phyloP scores from a whole-genome alignment of 1,284 basidiomycete species.

The Apiotrichum gamsii region DNA sequence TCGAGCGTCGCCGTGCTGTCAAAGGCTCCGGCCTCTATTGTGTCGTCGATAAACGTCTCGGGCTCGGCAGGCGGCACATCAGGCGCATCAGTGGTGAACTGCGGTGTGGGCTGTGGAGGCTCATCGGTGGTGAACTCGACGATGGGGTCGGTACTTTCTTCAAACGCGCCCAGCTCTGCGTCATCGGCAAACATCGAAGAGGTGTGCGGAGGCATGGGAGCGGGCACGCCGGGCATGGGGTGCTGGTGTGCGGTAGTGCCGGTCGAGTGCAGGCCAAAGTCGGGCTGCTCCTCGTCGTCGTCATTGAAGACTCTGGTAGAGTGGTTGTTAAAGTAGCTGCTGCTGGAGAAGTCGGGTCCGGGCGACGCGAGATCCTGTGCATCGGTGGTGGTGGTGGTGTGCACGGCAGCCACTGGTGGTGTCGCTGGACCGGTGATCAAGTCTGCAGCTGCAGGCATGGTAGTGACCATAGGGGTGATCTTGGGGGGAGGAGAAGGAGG shows the following conservation, averaged over 20 bases:
- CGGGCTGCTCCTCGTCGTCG: slow-evolving; percentile 7
- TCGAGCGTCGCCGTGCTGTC: slow-evolving; percentile 9
- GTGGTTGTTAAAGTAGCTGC: too few species aligned
- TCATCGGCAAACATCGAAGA: slow-evolving; percentile 8
- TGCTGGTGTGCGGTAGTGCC: neutral
- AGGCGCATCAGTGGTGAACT: neutral
- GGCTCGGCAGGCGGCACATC: neutral
- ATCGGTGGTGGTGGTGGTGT: too few species aligned
- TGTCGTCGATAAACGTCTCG: neutral
- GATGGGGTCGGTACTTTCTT: neutral
- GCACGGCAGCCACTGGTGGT: too few species aligned
- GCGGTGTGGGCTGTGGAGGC: neutral
- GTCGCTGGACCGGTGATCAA: too few species aligned
- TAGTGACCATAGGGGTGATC: too few species aligned
- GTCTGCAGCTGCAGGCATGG: too few species aligned
- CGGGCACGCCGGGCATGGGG: slow-evolving; percentile 3
- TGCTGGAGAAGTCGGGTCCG: neutral
- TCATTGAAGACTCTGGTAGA: too few species aligned
- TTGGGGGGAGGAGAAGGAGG: too few species aligned
- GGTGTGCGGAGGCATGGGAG: slow-evolving; percentile 7
- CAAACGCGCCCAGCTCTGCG: slow-evolving; percentile 5
- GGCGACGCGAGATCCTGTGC: neutral
- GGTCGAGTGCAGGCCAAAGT: slow-evolving; percentile 9
- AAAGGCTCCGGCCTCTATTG: slow-evolving; percentile 9
- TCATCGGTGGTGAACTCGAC: neutral